A percentile compares a stretch with the other conserved stretches of the same genome.
These are phyloP conservation scores for Penicillium waksmanii DNA, from an alignment of 495 filamentous ascomycete species.

Conservation along the genomic window DNA sequence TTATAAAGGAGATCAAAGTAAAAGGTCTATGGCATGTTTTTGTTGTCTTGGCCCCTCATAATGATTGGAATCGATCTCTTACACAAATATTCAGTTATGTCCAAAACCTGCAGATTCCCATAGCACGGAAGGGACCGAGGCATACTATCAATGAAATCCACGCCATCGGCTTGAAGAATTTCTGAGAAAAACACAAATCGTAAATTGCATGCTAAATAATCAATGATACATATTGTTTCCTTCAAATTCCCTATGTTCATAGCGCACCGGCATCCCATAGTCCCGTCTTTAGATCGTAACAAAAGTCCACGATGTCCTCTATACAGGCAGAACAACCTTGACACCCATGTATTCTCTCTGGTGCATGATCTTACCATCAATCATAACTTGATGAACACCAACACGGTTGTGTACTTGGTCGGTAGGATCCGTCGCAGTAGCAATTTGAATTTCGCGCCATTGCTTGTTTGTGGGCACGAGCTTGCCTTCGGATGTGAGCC, in stretches of 20 bases:
- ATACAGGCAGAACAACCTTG: conserved; percentile 46
- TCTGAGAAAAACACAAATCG: too few species aligned
- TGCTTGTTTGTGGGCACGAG: conserved; percentile 43
- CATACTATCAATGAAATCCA: neutral
- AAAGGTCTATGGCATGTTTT: too few species aligned
- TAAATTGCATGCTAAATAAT: too few species aligned
- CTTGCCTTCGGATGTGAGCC: conserved; percentile 34
- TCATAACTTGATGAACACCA: conserved; percentile 40
- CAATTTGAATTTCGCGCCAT: conserved; percentile 48
- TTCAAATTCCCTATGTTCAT: too few species aligned
- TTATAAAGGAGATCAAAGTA: too few species aligned
- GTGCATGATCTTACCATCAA: conserved; percentile 47
- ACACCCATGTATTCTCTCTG: conserved; percentile 49
- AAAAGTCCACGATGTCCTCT: neutral
- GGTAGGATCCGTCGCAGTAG: conserved; percentile 45
- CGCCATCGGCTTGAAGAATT: neutral
- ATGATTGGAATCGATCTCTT: neutral
- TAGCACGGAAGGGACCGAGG: neutral
- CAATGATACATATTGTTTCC: too few species aligned
- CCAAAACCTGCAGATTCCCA: too few species aligned
- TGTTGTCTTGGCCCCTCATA: neutral
- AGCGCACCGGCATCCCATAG: too few species aligned
- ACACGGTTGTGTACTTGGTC: conserved; percentile 39
- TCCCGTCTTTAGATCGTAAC: too few species aligned
- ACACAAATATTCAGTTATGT: neutral